Evolutionary conservation across 2,329 filamentous ascomycete species (phyloP).

Genomic region (Epicoccum sorghinum): DNA sequence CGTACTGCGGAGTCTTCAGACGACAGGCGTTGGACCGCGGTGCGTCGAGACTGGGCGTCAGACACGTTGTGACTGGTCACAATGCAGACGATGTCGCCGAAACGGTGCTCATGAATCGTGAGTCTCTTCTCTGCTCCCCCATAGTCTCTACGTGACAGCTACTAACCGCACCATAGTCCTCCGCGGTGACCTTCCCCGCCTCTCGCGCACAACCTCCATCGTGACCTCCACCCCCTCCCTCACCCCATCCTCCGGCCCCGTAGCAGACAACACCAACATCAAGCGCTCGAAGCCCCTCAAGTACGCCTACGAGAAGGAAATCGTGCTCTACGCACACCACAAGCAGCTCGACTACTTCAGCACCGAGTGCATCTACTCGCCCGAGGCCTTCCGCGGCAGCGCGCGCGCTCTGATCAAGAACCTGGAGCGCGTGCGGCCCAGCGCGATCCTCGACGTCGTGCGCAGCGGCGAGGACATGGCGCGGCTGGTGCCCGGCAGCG

Average conservation of each 20-base stretch:
- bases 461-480: conserved; percentile 97
- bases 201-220: conserved; percentile 89
- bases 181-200: conserved; percentile 83
- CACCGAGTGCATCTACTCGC: conserved; percentile 97
- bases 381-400: conserved; percentile 93
- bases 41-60: conserved; percentile 83
- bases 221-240: conserved; percentile 63
- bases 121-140: conserved; percentile 1
- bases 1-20: conserved; percentile 96
- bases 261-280: conserved; percentile 76
- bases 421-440: conserved; percentile 88
- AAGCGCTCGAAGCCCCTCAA: conserved; percentile 96
- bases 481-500: conserved; percentile 70
- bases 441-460: conserved; percentile 93
- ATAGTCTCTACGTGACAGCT: neutral
- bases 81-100: conserved; percentile 98
- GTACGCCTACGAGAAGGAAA: conserved; percentile 99
- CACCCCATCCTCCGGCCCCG: conserved; percentile 39
- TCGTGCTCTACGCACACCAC: conserved; percentile 96
- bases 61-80: conserved; percentile 94
- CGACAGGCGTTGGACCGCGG: conserved; percentile 93
- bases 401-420: conserved; percentile 94
- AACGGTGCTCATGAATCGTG: conserved; percentile 91
- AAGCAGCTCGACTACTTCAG: conserved; percentile 98
- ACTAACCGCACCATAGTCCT: conserved; percentile 59